Evolutionary conservation across 1,284 basidiomycete genomes (phyloP).

Genomic region (Mycena sp.): DNA sequence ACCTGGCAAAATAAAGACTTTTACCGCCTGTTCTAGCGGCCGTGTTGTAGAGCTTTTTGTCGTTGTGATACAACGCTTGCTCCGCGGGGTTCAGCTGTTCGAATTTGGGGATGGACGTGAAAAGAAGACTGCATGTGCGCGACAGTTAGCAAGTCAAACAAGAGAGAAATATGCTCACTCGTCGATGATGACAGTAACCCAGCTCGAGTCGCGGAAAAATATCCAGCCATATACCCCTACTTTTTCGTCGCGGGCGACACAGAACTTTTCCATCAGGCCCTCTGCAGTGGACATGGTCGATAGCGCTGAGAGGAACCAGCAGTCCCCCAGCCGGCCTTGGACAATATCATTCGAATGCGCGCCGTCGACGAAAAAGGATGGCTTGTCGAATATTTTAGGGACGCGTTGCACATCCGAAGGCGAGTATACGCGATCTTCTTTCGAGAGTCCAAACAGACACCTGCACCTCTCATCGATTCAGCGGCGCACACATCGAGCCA

Average conservation of each 20-base stretch:
- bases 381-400: constrained; percentile 50
- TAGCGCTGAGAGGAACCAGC: constrained; percentile 53
- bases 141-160: background rate
- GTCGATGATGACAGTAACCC: constrained; percentile 51
- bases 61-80: constrained; percentile 56
- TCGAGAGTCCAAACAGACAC: constrained; percentile 28
- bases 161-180: constrained; percentile 42
- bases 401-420: constrained; percentile 46
- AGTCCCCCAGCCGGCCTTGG: constrained; percentile 49
- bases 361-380: constrained; percentile 49
- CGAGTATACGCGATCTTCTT: background rate
- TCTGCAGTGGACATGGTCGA: constrained; percentile 46
- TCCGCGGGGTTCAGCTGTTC: constrained; percentile 31
- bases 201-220: constrained; percentile 47
- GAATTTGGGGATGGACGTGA: constrained; percentile 45
- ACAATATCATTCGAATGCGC: constrained; percentile 46
- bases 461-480: constrained; percentile 35
- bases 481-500: background rate
- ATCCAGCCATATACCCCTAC: constrained; percentile 54
- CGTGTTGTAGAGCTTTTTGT: constrained; percentile 55
- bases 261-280: constrained; percentile 51
- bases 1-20: constrained; percentile 59
- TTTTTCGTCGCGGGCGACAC: constrained; percentile 50
- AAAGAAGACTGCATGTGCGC: constrained; percentile 35
- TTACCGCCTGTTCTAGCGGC: constrained; percentile 57